Conservation (phyloP, 1,284 basidiomycete genomes). For the Puccinia polysora region DNA sequence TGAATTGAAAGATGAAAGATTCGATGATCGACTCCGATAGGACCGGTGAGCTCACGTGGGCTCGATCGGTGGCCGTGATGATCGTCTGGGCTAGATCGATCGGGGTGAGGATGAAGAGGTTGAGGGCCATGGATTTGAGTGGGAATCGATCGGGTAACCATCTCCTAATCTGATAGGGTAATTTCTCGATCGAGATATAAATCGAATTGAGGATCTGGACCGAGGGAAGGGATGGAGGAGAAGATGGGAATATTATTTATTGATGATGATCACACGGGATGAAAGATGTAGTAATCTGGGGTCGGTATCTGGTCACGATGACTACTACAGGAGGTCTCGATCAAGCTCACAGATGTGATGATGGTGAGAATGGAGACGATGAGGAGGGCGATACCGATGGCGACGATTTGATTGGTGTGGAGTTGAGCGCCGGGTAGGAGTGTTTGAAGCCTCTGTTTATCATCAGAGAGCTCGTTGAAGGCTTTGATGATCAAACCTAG, state of each 20-base stretch:
- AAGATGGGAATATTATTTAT: background rate
- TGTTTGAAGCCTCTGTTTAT: background rate
- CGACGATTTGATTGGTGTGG: background rate
- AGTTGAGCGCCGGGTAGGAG: background rate
- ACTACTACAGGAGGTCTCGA: too few relatives aligned
- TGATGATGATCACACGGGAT: background rate
- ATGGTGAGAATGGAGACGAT: background rate
- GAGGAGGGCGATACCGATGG: background rate
- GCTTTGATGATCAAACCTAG: slow-evolving; percentile 3
- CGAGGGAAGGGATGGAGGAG: background rate
- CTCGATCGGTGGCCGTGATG: background rate
- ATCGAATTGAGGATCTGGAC: slow-evolving; percentile 5
- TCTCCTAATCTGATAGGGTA: background rate
- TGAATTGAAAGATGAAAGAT: background rate
- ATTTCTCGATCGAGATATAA: slow-evolving; percentile 5
- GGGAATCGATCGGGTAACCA: background rate
- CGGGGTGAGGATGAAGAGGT: background rate
- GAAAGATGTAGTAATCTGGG: too few relatives aligned
- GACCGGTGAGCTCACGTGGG: background rate
- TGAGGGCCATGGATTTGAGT: background rate
- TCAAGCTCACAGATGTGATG: background rate
- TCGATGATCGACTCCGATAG: background rate
- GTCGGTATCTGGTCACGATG: too few relatives aligned
- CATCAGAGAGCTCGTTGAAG: background rate
- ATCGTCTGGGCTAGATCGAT: background rate